These are phyloP conservation scores for Castanospermum australe DNA, from an alignment of 306 rosid species.

Conservation along the genomic window DNA sequence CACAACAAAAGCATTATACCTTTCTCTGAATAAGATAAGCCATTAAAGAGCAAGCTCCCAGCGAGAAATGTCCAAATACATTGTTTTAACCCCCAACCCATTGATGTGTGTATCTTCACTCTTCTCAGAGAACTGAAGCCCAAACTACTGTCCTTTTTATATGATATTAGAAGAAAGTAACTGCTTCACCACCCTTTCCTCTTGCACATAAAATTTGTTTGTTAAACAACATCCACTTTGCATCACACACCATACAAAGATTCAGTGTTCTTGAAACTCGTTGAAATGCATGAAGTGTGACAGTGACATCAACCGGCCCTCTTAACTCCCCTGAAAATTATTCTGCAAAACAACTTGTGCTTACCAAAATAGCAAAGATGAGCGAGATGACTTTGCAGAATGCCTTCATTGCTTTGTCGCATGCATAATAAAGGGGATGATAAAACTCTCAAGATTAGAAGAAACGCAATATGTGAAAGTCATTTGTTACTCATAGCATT, in stretches of 20 bases:
- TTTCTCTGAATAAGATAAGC: slow-evolving; percentile 34
- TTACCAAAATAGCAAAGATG: neutral
- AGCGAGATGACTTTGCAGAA: neutral
- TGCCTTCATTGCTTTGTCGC: neutral
- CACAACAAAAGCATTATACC: slow-evolving; percentile 25
- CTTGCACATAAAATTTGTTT: slow-evolving; percentile 24
- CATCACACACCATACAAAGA: slow-evolving; percentile 44
- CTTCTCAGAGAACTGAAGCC: neutral
- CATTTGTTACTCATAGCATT: neutral
- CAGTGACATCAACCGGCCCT: slow-evolving; percentile 3
- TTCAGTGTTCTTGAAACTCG: slow-evolving; percentile 28
- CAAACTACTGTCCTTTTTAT: slow-evolving; percentile 7
- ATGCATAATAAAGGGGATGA: neutral
- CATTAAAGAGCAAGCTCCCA: slow-evolving; percentile 35
- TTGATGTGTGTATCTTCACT: neutral
- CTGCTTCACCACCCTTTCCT: slow-evolving; percentile 11
- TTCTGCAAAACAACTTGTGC: neutral
- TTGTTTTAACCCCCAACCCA: slow-evolving; percentile 25
- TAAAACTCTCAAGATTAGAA: neutral
- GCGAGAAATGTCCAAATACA: slow-evolving; percentile 33
- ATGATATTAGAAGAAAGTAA: slow-evolving; percentile 4
- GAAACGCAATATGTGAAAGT: neutral
- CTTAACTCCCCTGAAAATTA: neutral
- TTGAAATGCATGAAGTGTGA: slow-evolving; percentile 32
- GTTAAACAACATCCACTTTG: slow-evolving; percentile 44